Conservation (phyloP, 768 basidiomycete species). For the Pisolithus marmoratus region DNA sequence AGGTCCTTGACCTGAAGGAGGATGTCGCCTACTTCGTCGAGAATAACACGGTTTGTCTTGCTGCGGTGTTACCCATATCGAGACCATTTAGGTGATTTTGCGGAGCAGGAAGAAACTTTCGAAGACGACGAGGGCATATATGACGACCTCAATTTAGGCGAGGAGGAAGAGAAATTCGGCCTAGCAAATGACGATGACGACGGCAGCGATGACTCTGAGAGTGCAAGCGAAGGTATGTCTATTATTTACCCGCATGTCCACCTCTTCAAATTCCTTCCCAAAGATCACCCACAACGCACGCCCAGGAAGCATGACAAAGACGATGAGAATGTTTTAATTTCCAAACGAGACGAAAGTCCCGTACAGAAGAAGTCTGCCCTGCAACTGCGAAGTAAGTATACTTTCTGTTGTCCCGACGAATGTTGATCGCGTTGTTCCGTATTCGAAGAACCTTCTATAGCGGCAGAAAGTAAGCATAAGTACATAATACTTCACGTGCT, state of each 20-base stretch:
- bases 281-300: slow-evolving; percentile 62
- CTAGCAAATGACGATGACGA: slow-evolving; percentile 68
- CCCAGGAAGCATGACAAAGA: slow-evolving; percentile 69
- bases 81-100: slow-evolving; percentile 15
- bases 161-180: slow-evolving; percentile 93
- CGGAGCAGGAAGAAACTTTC: slow-evolving; percentile 85
- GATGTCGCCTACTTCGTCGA: slow-evolving; percentile 97
- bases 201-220: slow-evolving; percentile 66
- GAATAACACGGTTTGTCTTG: slow-evolving; percentile 77
- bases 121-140: slow-evolving; percentile 97
- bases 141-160: slow-evolving; percentile 94
- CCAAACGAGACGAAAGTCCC: slow-evolving; percentile 73
- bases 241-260: neutral
- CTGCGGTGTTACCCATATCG: slow-evolving; percentile 2
- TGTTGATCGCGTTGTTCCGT: slow-evolving; percentile 10
- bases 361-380: slow-evolving; percentile 72
- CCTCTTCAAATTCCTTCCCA: neutral
- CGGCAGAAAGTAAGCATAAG: slow-evolving; percentile 46
- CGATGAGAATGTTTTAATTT: slow-evolving; percentile 69
- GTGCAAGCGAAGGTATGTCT: slow-evolving; percentile 61
- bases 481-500: neutral
- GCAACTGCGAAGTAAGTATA: slow-evolving; percentile 65
- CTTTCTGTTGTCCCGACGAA: slow-evolving; percentile 1
- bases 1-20: slow-evolving; percentile 78
- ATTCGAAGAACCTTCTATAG: slow-evolving; percentile 56